phyloP scores from a whole-genome alignment of 2,329 filamentous ascomycete species.

The Paracoccidioides lutzii region DNA sequence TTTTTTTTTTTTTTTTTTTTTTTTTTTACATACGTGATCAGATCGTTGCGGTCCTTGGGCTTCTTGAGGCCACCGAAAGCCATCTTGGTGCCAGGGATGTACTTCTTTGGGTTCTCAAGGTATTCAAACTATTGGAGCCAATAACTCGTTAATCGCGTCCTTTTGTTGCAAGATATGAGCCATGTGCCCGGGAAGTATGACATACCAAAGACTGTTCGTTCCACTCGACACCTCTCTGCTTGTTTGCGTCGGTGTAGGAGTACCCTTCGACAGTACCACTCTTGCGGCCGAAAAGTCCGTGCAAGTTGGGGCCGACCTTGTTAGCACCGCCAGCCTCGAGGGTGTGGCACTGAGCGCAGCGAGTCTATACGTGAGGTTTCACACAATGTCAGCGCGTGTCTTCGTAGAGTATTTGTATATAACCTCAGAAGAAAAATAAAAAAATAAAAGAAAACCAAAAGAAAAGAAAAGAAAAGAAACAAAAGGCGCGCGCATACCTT shows the following conservation, averaged over 20 bases:
- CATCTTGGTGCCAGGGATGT: slow-evolving; percentile 99
- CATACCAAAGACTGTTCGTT: slow-evolving; percentile 69
- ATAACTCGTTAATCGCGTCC: slow-evolving; percentile 10
- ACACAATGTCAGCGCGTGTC: slow-evolving; percentile 1
- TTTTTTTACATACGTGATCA: slow-evolving; percentile 67
- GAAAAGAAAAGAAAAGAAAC: slow-evolving; percentile 3
- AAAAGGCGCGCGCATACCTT: slow-evolving; percentile 2
- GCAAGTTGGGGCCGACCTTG: slow-evolving; percentile 95
- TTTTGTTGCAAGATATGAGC: neutral
- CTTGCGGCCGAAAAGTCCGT: slow-evolving; percentile 96
- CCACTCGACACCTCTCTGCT: slow-evolving; percentile 88
- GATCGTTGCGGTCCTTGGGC: slow-evolving; percentile 96
- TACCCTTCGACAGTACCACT: slow-evolving; percentile 82
- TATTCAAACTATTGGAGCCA: slow-evolving; percentile 60
- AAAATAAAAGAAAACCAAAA: neutral
- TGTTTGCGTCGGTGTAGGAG: slow-evolving; percentile 99
- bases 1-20: neutral
- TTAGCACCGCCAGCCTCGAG: slow-evolving; percentile 79
- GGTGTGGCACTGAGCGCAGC: slow-evolving; percentile 98
- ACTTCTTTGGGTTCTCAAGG: slow-evolving; percentile 99
- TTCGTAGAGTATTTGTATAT: slow-evolving; percentile 1
- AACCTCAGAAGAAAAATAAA: slow-evolving; percentile 10
- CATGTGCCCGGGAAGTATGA: slow-evolving; percentile 3
- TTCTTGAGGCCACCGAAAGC: slow-evolving; percentile 99
- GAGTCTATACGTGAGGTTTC: slow-evolving; percentile 52